Conservation (phyloP, 192 early-diverging fungal species). For the Jimgerdemannia lactiflua region DNA sequence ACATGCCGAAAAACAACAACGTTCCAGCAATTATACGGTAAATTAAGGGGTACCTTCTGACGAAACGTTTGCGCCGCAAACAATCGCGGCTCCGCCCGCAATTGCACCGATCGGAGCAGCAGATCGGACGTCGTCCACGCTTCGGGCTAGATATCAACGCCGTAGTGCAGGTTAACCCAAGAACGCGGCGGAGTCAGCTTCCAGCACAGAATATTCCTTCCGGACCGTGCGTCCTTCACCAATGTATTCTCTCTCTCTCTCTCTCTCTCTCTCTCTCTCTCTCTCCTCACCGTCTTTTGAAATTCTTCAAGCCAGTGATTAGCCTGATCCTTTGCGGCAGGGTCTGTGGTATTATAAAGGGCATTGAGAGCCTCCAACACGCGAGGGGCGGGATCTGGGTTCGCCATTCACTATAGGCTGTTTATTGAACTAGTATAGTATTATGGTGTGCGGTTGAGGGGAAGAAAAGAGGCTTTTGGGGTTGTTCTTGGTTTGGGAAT, state of each 20-base stretch:
- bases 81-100: conserved; percentile 58
- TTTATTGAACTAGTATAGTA: background rate
- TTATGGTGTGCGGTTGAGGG: background rate
- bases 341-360: conserved; percentile 40
- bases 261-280: too few species aligned
- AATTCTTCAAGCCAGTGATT: conserved; percentile 80
- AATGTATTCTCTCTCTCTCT: background rate
- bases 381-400: conserved; percentile 14
- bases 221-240: background rate
- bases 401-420: conserved; percentile 13
- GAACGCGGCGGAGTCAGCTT: background rate
- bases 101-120: conserved; percentile 56
- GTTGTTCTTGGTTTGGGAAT: too few species aligned
- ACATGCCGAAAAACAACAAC: conserved; percentile 1
- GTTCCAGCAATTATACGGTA: too few species aligned
- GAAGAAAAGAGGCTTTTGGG: background rate
- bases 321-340: conserved; percentile 52
- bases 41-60: conserved; percentile 62
- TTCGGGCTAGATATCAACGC: conserved; percentile 48
- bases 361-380: conserved; percentile 42
- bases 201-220: background rate
- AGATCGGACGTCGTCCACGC: conserved; percentile 85
- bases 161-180: background rate
- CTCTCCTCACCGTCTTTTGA: conserved; percentile 75
- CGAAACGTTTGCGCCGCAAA: conserved; percentile 95